A percentile compares a stretch with the other conserved stretches of the same genome.
Conservation (phyloP, 805 yeast species). For the Candida ponderosae region DNA sequence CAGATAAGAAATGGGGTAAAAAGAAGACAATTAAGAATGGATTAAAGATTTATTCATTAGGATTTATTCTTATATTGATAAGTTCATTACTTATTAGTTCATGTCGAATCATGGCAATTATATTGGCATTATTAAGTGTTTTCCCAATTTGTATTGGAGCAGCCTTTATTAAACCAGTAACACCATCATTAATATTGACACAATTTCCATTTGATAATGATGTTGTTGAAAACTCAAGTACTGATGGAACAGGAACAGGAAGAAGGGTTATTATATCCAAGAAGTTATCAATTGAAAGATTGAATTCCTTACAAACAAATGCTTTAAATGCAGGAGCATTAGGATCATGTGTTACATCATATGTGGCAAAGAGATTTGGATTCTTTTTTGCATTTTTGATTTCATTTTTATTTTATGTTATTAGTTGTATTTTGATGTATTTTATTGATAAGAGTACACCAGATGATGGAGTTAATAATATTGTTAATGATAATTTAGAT, state of each 20-base stretch:
- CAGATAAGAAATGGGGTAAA: conserved; percentile 66
- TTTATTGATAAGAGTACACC: too few relatives aligned
- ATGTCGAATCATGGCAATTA: conserved; percentile 41
- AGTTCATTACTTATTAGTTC: conserved; percentile 48
- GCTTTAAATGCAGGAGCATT: too few relatives aligned
- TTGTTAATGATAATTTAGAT: conserved; percentile 22
- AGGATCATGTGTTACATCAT: too few relatives aligned
- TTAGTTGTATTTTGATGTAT: too few relatives aligned
- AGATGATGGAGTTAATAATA: too few relatives aligned
- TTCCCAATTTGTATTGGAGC: conserved; percentile 65
- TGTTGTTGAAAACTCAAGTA: conserved; percentile 43
- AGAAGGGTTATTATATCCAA: conserved; percentile 24
- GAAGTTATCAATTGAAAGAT: conserved; percentile 16
- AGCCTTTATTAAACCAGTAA: conserved; percentile 69
- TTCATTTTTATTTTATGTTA: too few relatives aligned
- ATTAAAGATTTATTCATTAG: conserved; percentile 45
- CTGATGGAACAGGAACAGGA: conserved; percentile 55
- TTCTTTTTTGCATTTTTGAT: too few relatives aligned
- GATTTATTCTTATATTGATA: conserved; percentile 35
- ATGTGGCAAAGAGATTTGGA: conserved; percentile 25
- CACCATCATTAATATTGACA: conserved; percentile 66
- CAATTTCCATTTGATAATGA: conserved; percentile 53
- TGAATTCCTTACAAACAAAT: too few relatives aligned
- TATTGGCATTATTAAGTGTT: conserved; percentile 50
- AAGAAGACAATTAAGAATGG: conserved; percentile 54